These are phyloP conservation scores for Clonostachys solani DNA, from an alignment of 2,329 filamentous ascomycete genomes.

Conservation along the genomic window DNA sequence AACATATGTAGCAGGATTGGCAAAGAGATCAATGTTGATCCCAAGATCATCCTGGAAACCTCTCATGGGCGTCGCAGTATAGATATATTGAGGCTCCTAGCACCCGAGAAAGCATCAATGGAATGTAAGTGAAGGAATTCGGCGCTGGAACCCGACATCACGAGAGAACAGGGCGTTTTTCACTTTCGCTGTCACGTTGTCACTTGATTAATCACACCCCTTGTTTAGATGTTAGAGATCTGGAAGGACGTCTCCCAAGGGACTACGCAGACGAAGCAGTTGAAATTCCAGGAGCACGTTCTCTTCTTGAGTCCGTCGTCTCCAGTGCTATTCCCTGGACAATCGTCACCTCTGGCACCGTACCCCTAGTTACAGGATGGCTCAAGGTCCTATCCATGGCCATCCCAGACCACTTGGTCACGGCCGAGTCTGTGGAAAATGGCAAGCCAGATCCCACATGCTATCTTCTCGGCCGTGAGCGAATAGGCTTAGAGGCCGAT, in stretches of 20 bases:
- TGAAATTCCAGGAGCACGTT: conserved; percentile 80
- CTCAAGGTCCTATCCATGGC: conserved; percentile 62
- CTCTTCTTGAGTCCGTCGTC: conserved; percentile 65
- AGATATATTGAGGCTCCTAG: conserved; percentile 75
- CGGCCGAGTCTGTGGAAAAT: conserved; percentile 69
- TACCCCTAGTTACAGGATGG: conserved; percentile 68
- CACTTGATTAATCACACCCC: neutral
- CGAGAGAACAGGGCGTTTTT: too few species aligned
- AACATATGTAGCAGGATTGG: conserved; percentile 55
- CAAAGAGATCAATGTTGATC: conserved; percentile 77
- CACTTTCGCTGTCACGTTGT: too few species aligned
- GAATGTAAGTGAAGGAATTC: conserved; percentile 66
- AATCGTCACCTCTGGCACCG: conserved; percentile 75
- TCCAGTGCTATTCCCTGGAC: conserved; percentile 68
- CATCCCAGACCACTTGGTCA: conserved; percentile 61
- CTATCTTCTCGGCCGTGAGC: conserved; percentile 64
- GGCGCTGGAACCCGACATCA: too few species aligned
- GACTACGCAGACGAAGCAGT: conserved; percentile 73
- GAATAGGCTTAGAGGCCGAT: conserved; percentile 46
- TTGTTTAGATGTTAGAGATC: conserved; percentile 64
- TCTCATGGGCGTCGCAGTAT: conserved; percentile 90
- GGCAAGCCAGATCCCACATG: conserved; percentile 77
- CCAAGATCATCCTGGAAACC: conserved; percentile 80
- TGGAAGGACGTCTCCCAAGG: conserved; percentile 75
- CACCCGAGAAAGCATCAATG: conserved; percentile 85